phyloP scores from a whole-genome alignment of 2,329 filamentous ascomycete genomes.

The Alternaria metachromatica region DNA sequence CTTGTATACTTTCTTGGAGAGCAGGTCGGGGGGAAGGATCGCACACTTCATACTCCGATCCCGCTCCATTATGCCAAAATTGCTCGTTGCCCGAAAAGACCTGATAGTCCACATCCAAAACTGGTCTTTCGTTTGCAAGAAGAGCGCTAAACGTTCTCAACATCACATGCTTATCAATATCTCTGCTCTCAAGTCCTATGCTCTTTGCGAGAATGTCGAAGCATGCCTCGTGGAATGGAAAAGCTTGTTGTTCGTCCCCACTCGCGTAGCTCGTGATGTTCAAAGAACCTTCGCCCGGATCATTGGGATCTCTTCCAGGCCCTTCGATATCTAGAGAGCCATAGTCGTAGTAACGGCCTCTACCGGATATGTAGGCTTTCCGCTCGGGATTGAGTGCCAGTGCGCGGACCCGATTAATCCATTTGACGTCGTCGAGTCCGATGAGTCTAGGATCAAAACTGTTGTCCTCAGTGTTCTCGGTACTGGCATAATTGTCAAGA shows the following conservation, averaged over 20 bases:
- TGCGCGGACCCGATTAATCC: slow-evolving; percentile 16
- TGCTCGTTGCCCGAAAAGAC: slow-evolving; percentile 3
- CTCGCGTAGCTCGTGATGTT: slow-evolving; percentile 2
- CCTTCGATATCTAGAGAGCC: slow-evolving; percentile 7
- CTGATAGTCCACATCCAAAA: slow-evolving; percentile 23
- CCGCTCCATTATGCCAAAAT: slow-evolving; percentile 17
- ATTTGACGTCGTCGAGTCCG: slow-evolving; percentile 12
- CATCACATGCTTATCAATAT: slow-evolving; percentile 23
- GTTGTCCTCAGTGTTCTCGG: slow-evolving; percentile 7
- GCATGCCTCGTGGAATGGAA: slow-evolving; percentile 30
- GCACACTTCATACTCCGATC: slow-evolving; percentile 27
- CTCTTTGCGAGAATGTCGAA: slow-evolving; percentile 20
- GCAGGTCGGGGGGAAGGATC: slow-evolving; percentile 6
- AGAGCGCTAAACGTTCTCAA: slow-evolving; percentile 10
- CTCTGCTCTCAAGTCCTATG: slow-evolving; percentile 5
- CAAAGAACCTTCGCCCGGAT: slow-evolving; percentile 5
- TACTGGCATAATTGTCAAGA: background rate
- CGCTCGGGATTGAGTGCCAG: slow-evolving; percentile 22
- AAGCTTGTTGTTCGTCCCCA: slow-evolving; percentile 1
- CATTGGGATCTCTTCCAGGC: slow-evolving; percentile 17
- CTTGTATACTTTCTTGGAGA: slow-evolving; percentile 9
- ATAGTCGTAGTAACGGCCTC: slow-evolving; percentile 15
- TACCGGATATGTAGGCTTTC: slow-evolving; percentile 23
- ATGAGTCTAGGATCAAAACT: slow-evolving; percentile 23
- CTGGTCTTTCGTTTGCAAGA: background rate